phyloP scores from a whole-genome alignment of 2,329 filamentous ascomycete species.

The Penicillium sp. region DNA sequence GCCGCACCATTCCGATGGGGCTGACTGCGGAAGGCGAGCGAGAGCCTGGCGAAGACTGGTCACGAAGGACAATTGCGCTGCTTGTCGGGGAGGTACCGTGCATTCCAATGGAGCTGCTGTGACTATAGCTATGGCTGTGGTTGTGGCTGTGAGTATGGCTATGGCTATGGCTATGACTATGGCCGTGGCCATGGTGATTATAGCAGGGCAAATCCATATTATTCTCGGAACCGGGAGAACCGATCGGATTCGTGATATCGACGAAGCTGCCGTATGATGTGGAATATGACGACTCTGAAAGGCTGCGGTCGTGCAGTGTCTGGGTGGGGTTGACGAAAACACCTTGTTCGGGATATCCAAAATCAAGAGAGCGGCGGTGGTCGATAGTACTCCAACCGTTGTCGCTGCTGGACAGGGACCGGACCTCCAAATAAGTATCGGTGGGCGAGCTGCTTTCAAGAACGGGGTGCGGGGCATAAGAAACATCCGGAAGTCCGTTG shows the following conservation, averaged over 20 bases:
- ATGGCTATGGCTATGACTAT: slow-evolving; percentile 3
- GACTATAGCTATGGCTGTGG: slow-evolving; percentile 12
- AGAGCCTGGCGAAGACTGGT: slow-evolving; percentile 45
- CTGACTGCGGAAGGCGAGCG: slow-evolving; percentile 57
- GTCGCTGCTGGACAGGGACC: slow-evolving; percentile 82
- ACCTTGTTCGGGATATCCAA: slow-evolving; percentile 58
- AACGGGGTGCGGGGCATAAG: slow-evolving; percentile 44
- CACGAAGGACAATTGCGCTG: slow-evolving; percentile 39
- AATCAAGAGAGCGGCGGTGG: slow-evolving; percentile 69
- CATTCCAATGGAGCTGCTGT: slow-evolving; percentile 24
- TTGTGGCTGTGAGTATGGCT: slow-evolving; percentile 23
- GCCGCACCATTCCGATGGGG: slow-evolving; percentile 65
- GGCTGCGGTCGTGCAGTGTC: slow-evolving; percentile 82
- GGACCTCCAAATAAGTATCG: slow-evolving; percentile 78
- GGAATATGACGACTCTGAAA: slow-evolving; percentile 79
- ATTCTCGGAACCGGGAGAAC: slow-evolving; percentile 79
- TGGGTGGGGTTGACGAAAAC: slow-evolving; percentile 91
- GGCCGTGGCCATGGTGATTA: slow-evolving; percentile 26
- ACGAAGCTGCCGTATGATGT: slow-evolving; percentile 77
- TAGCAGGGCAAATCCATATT: slow-evolving; percentile 59
- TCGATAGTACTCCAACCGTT: slow-evolving; percentile 86
- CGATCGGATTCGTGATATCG: slow-evolving; percentile 76
- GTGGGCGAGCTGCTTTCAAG: slow-evolving; percentile 65
- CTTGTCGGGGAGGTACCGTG: slow-evolving; percentile 22
- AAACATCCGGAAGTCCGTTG: slow-evolving; percentile 50